phyloP scores from a whole-genome alignment of 2,329 filamentous ascomycete genomes.

The Aureobasidium sp. region DNA sequence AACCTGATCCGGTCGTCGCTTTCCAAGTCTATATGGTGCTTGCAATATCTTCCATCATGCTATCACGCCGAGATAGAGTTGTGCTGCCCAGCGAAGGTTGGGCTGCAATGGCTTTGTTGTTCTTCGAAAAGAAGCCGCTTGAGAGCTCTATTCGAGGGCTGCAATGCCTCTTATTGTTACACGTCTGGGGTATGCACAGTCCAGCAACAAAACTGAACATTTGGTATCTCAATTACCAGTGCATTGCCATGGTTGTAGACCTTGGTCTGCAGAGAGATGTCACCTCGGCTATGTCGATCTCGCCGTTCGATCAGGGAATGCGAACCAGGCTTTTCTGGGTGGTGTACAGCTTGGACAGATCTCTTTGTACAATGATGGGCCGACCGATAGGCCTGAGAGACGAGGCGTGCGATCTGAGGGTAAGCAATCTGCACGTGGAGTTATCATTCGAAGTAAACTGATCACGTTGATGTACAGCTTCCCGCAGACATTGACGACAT shows the following conservation, averaged over 20 bases:
- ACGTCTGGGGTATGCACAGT: constrained; percentile 9
- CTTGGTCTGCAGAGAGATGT: constrained; percentile 1
- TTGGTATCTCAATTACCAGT: constrained; percentile 11
- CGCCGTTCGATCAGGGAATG: not conserved
- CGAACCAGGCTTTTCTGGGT: constrained; percentile 7
- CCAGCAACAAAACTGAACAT: constrained; percentile 1
- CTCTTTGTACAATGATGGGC: constrained; percentile 10
- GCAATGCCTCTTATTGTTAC: not conserved
- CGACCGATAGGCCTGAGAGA: constrained; percentile 1
- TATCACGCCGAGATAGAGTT: not conserved
- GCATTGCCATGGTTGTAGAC: constrained; percentile 8
- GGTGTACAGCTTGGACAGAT: constrained; percentile 7
- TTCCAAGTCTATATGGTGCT: constrained; percentile 11
- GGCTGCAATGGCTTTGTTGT: not conserved
- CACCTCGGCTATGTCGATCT: not conserved
- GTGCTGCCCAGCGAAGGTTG: constrained; percentile 2
- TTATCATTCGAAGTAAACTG: too few species aligned
- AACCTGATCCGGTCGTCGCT: not conserved
- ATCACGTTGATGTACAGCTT: not conserved
- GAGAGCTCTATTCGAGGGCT: not conserved
- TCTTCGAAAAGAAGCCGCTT: not conserved
- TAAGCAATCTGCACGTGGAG: not conserved
- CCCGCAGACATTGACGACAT: not conserved
- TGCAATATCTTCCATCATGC: not conserved
- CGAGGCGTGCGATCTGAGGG: constrained; percentile 2